These are phyloP conservation scores for Botrytis hyacinthi DNA, from an alignment of 2,329 filamentous ascomycete genomes.

Conservation along the genomic window DNA sequence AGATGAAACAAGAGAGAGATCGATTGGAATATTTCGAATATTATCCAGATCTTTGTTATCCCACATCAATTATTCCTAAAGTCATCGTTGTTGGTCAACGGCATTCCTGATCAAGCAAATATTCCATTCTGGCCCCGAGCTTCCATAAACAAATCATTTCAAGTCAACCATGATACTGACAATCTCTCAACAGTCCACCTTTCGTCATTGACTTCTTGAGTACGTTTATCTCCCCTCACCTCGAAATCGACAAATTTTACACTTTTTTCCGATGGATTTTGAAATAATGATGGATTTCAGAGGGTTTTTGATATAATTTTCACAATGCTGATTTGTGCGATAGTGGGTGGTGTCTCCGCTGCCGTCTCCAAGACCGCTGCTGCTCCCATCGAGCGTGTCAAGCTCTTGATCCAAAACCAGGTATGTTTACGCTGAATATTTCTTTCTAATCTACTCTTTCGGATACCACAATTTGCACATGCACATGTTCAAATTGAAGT, in stretches of 20 bases:
- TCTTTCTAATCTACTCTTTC: conserved; percentile 17
- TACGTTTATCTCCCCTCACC: conserved; percentile 56
- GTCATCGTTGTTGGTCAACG: conserved; percentile 31
- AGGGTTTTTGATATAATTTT: background rate
- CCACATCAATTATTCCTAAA: conserved; percentile 14
- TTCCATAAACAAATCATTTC: conserved; percentile 20
- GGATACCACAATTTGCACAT: conserved; percentile 27
- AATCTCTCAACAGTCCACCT: conserved; percentile 54
- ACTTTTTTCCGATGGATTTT: conserved; percentile 22
- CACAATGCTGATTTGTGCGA: conserved; percentile 37
- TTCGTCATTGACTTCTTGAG: conserved; percentile 99
- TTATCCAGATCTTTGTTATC: background rate
- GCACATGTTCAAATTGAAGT: background rate
- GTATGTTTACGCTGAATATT: conserved; percentile 54
- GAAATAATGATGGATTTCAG: conserved; percentile 20
- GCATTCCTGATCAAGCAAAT: conserved; percentile 24
- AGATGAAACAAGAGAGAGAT: background rate
- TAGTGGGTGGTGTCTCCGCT: conserved; percentile 99
- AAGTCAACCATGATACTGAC: conserved; percentile 31
- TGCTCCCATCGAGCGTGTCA: conserved; percentile 99
- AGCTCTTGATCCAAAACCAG: conserved; percentile 99
- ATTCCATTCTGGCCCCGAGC: conserved; percentile 20
- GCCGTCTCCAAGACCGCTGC: conserved; percentile 99
- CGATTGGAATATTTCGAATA: background rate
- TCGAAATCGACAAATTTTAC: conserved; percentile 22